Conservation (phyloP, 495 filamentous ascomycete genomes). For the Lophiotrema nucula region DNA sequence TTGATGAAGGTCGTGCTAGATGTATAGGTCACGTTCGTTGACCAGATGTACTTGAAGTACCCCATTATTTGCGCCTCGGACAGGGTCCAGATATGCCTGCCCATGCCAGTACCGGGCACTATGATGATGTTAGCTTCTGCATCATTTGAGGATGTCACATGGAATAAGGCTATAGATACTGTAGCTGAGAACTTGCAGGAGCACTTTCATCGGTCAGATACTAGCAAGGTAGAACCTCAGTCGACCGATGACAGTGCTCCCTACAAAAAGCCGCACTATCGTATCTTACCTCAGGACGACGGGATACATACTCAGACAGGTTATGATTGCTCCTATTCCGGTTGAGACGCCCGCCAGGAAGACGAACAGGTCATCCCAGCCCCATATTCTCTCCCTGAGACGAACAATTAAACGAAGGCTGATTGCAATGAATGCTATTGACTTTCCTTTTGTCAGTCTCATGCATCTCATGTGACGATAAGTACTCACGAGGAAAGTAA, state of each 20-base stretch:
- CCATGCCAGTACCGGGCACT: conserved; percentile 29
- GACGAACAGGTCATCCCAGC: conserved; percentile 32
- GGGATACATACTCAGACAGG: conserved; percentile 25
- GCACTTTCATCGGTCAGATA: too few species aligned
- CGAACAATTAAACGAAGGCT: conserved; percentile 22
- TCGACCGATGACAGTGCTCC: too few species aligned
- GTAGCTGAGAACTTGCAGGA: too few species aligned
- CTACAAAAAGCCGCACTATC: too few species aligned
- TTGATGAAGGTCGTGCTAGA: conserved; percentile 31
- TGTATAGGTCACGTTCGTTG: conserved; percentile 26
- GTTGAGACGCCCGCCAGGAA: conserved; percentile 17
- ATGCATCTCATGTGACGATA: neutral
- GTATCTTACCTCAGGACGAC: neutral
- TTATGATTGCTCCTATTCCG: conserved; percentile 12
- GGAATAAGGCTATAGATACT: too few species aligned
- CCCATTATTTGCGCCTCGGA: neutral
- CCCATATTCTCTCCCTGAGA: conserved; percentile 11
- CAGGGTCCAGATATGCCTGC: conserved; percentile 26
- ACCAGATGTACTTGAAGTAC: conserved; percentile 28
- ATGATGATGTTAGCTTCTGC: neutral
- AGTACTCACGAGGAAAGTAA: conserved; percentile 28
- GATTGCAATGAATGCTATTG: conserved; percentile 21
- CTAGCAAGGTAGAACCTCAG: too few species aligned
- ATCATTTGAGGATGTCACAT: neutral
- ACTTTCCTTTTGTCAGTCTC: neutral